Evolutionary conservation across 1,284 basidiomycete genomes (phyloP).

Genomic region (Ganoderma leucocontextum): DNA sequence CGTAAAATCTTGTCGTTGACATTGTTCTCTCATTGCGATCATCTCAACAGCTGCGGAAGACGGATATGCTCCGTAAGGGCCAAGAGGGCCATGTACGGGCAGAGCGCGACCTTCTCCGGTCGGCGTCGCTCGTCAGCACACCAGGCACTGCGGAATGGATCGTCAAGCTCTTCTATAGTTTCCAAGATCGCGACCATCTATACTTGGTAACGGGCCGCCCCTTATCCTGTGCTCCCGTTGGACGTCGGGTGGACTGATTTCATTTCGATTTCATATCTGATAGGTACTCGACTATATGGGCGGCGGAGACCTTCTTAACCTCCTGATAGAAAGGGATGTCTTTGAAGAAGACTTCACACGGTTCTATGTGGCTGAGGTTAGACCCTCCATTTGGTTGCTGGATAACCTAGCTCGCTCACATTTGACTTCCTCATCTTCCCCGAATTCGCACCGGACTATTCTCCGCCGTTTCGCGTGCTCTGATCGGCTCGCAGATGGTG

Average conservation of each 20-base stretch:
- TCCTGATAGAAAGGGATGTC: constrained; percentile 92
- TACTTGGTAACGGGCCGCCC: constrained; percentile 76
- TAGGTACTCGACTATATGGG: constrained; percentile 94
- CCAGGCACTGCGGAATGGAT: constrained; percentile 89
- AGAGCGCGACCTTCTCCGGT: constrained; percentile 88
- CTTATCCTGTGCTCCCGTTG: constrained; percentile 24
- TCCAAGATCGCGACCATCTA: constrained; percentile 91
- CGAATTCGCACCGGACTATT: constrained; percentile 15
- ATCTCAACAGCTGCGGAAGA: constrained; percentile 81
- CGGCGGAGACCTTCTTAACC: constrained; percentile 94
- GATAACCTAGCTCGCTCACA: constrained; percentile 28
- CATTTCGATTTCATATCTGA: constrained; percentile 56
- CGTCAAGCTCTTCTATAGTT: constrained; percentile 90
- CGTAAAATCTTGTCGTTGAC: constrained; percentile 5
- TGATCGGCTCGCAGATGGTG: constrained; percentile 75
- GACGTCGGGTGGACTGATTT: constrained; percentile 58
- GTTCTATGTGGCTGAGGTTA: constrained; percentile 94
- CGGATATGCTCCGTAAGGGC: constrained; percentile 97
- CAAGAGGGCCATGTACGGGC: constrained; percentile 97
- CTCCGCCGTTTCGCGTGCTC: constrained; percentile 18
- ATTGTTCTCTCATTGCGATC: constrained; percentile 3
- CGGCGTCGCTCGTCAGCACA: constrained; percentile 76
- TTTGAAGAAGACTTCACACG: constrained; percentile 94
- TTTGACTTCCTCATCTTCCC: constrained; percentile 15
- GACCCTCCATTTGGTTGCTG: constrained; percentile 28